Conservation (phyloP, 2,329 filamentous ascomycete species). For the Claviceps sp. region DNA sequence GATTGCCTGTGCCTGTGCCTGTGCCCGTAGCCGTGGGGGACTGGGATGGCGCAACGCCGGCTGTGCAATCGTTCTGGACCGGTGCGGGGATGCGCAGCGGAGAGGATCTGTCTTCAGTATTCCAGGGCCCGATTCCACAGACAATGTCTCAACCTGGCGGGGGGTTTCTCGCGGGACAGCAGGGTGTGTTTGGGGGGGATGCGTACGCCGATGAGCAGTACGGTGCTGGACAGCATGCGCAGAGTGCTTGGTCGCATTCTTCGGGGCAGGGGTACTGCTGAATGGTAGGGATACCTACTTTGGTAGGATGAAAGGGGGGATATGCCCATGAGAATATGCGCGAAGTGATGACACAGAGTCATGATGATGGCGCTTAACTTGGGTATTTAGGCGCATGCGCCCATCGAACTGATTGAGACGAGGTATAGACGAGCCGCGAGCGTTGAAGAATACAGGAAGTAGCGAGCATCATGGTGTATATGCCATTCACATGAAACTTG, state of each 20-base stretch:
- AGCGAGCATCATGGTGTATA: no score
- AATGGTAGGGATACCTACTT: no score
- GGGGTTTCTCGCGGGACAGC: slow-evolving; percentile 11
- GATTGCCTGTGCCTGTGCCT: not conserved
- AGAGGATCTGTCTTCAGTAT: slow-evolving; percentile 6
- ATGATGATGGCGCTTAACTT: no score
- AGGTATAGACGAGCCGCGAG: no score
- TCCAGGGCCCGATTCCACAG: slow-evolving; percentile 10
- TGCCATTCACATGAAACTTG: no score
- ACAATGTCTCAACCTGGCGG: slow-evolving; percentile 2
- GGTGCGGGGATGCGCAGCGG: not conserved
- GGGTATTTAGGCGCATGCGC: no score
- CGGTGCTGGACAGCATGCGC: slow-evolving; percentile 7
- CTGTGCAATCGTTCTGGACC: slow-evolving; percentile 6
- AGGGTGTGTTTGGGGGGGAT: slow-evolving; percentile 11
- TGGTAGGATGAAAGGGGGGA: no score
- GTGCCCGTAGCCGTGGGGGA: slow-evolving; percentile 7
- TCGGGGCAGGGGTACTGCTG: not conserved
- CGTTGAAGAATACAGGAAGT: no score
- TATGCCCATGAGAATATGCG: no score
- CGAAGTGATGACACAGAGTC: no score
- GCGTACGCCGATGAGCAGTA: slow-evolving; percentile 9
- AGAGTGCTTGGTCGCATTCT: slow-evolving; percentile 8
- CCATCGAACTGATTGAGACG: no score
- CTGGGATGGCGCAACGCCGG: slow-evolving; percentile 9